phyloP scores from a whole-genome alignment of 192 early-diverging fungal genomes.

The Oehlia diaphana region DNA sequence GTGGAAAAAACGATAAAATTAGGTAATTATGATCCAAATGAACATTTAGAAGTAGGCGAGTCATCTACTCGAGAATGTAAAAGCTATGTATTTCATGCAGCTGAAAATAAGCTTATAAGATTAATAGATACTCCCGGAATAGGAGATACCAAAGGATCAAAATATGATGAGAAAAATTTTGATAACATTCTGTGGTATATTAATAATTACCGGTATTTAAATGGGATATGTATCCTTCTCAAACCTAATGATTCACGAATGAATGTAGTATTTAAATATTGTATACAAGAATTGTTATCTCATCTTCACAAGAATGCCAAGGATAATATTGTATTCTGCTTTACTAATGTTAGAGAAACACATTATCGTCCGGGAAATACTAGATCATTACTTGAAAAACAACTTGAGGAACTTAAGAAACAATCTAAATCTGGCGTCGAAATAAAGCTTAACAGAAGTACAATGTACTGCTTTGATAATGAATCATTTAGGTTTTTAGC shows the following conservation, averaged over 20 bases:
- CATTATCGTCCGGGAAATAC: constrained; percentile 37
- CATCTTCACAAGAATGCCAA: constrained; percentile 33
- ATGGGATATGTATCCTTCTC: constrained; percentile 35
- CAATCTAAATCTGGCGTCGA: background rate
- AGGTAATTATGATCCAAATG: constrained; percentile 23
- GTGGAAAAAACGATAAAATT: constrained; percentile 22
- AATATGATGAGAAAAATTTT: constrained; percentile 34
- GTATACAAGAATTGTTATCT: constrained; percentile 32
- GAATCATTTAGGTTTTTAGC: constrained; percentile 34
- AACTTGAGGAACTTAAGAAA: constrained; percentile 25
- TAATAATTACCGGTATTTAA: constrained; percentile 16
- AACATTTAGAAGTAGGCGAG: background rate
- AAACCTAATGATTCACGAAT: constrained; percentile 27
- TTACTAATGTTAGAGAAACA: constrained; percentile 32
- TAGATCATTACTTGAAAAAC: constrained; percentile 28
- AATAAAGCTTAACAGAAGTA: constrained; percentile 20
- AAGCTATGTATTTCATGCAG: constrained; percentile 30
- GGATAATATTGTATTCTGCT: constrained; percentile 37
- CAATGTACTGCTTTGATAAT: constrained; percentile 37
- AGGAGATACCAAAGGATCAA: constrained; percentile 30
- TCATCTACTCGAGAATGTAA: constrained; percentile 27
- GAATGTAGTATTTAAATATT: constrained; percentile 31
- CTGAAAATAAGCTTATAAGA: constrained; percentile 25
- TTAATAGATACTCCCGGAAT: constrained; percentile 38
- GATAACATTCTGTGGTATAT: constrained; percentile 28